Percentiles rank a stretch among this genome's conserved stretches.
These are phyloP conservation scores for Arabidopsis arenosa DNA, from an alignment of 345 rosid genomes.

Conservation along the genomic window DNA sequence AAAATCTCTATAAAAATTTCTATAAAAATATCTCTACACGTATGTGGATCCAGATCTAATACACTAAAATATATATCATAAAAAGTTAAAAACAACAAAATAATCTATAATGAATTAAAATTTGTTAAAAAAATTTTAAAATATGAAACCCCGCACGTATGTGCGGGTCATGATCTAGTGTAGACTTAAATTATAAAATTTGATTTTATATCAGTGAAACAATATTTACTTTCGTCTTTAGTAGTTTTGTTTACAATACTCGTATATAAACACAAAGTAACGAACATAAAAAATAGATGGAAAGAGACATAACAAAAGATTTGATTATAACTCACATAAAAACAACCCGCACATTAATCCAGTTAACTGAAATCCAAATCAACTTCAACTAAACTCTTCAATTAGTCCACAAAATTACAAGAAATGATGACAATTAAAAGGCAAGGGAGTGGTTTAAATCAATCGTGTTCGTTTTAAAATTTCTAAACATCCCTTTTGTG, in stretches of 20 bases:
- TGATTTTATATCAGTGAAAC: not conserved
- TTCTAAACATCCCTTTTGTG: slow-evolving; percentile 42
- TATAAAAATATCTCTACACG: too few species aligned
- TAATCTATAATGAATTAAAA: too few species aligned
- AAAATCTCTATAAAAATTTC: too few species aligned
- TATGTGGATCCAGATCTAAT: too few species aligned
- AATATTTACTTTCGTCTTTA: slow-evolving; percentile 15
- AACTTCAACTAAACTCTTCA: slow-evolving; percentile 43
- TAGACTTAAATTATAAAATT: not conserved
- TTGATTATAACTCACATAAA: slow-evolving; percentile 29
- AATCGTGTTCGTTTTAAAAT: slow-evolving; percentile 12
- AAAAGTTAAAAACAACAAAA: too few species aligned
- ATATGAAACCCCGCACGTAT: too few species aligned
- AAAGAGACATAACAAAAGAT: slow-evolving; percentile 38
- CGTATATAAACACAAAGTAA: slow-evolving; percentile 16
- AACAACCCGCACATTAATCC: slow-evolving; percentile 34
- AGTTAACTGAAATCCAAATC: slow-evolving; percentile 43
- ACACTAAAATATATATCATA: too few species aligned
- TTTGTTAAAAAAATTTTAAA: too few species aligned
- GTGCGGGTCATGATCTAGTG: too few species aligned
- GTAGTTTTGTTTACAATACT: slow-evolving; percentile 15
- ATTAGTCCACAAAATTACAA: slow-evolving; percentile 45
- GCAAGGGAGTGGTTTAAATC: slow-evolving; percentile 47
- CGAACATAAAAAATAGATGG: not conserved
- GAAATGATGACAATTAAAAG: slow-evolving; percentile 46